Percentiles rank a stretch among this genome's conserved stretches.
Evolutionary conservation across 164 flowering plant genomes (phyloP).

Genomic region (Nymphaea thermarum): DNA sequence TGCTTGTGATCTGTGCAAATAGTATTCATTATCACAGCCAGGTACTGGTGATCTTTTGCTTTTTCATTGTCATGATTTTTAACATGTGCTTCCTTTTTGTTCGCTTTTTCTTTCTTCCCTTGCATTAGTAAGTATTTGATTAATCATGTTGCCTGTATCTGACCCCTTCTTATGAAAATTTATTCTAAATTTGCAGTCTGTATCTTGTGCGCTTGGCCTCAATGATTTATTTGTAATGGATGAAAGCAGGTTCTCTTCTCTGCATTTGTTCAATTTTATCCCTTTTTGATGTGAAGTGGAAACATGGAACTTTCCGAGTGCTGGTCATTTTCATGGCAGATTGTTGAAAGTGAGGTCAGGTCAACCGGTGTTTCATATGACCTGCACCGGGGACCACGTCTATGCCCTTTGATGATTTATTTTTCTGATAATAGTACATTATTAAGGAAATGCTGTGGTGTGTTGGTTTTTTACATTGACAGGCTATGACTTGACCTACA

Average conservation of each 20-base stretch:
- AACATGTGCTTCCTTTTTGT: neutral
- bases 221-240: conserved; percentile 55
- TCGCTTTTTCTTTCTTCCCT: neutral
- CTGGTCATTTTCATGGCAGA: neutral
- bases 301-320: neutral
- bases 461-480: too few relatives aligned
- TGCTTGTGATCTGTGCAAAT: conserved; percentile 78
- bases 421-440: too few relatives aligned
- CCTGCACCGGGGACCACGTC: too few relatives aligned
- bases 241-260: conserved; percentile 56
- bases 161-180: neutral
- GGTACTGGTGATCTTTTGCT: conserved; percentile 25
- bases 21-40: conserved; percentile 90
- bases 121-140: neutral
- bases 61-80: neutral
- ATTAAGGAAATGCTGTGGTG: too few relatives aligned
- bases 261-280: neutral
- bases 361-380: too few relatives aligned
- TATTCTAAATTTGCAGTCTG: conserved; percentile 47
- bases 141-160: neutral
- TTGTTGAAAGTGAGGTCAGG: too few relatives aligned
- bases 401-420: too few relatives aligned
- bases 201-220: conserved; percentile 70
- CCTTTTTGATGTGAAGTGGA: neutral
- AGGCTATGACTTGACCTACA: too few relatives aligned